Evolutionary conservation across 2,329 filamentous ascomycete species (phyloP).

Genomic region (Arthrinium puccinioides): DNA sequence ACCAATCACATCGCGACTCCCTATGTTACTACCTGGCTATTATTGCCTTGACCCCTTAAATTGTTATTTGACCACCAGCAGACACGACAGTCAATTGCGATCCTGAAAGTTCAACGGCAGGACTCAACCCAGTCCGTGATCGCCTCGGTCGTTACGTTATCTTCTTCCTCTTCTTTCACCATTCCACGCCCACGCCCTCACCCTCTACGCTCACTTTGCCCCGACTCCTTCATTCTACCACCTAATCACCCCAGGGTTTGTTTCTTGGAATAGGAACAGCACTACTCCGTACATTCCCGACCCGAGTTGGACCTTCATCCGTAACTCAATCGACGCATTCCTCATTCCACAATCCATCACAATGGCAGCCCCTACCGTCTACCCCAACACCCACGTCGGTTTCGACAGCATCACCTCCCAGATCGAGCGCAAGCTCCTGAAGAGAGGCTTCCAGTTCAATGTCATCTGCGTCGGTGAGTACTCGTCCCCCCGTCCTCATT

Average conservation of each 20-base stretch:
- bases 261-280: conserved; percentile 31
- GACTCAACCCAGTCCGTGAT: too few species aligned
- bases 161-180: conserved; percentile 8
- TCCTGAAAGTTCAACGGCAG: conserved; percentile 12
- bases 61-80: too few species aligned
- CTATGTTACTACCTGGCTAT: too few species aligned
- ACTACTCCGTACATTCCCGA: conserved; percentile 18
- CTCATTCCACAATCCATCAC: conserved; percentile 19
- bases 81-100: too few species aligned
- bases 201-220: conserved; percentile 13
- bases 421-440: conserved; percentile 99
- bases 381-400: conserved; percentile 96
- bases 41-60: too few species aligned
- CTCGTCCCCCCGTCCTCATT: too few species aligned
- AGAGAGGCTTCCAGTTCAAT: conserved; percentile 99
- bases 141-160: too few species aligned
- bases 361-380: conserved; percentile 66
- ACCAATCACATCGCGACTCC: too few species aligned
- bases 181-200: conserved; percentile 7
- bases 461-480: conserved; percentile 96
- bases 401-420: conserved; percentile 99
- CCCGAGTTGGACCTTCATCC: conserved; percentile 16
- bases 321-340: not conserved
- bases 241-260: conserved; percentile 19
- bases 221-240: conserved; percentile 16